phyloP scores from a whole-genome alignment of 495 filamentous ascomycete genomes.

The Aspergillus ellipticus region DNA sequence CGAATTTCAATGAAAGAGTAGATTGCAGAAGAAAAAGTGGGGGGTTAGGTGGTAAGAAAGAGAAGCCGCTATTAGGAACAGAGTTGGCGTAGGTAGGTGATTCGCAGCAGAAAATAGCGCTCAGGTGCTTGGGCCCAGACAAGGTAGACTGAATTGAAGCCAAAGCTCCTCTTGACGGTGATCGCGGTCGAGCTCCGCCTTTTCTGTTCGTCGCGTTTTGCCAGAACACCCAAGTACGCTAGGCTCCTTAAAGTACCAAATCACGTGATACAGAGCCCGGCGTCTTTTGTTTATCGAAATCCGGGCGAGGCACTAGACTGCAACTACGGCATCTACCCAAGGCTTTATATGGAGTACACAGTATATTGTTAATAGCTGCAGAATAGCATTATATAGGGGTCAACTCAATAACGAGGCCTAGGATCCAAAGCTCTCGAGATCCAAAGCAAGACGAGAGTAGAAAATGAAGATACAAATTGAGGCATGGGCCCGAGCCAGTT shows the following conservation, averaged over 20 bases:
- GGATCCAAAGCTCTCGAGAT: not conserved
- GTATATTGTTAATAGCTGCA: not conserved
- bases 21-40: not conserved
- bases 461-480: slow-evolving; percentile 16
- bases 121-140: not conserved
- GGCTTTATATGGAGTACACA: no score
- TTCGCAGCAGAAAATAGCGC: not conserved
- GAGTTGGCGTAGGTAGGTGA: not conserved
- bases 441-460: slow-evolving; percentile 16
- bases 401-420: not conserved
- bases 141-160: slow-evolving; percentile 8
- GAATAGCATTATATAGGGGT: not conserved
- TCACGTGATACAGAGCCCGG: slow-evolving; percentile 32
- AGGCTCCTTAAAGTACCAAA: slow-evolving; percentile 17
- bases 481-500: slow-evolving; percentile 17
- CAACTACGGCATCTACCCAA: not conserved
- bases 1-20: not conserved
- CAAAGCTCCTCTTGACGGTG: slow-evolving; percentile 17
- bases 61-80: not conserved
- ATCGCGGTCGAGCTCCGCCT: slow-evolving; percentile 25
- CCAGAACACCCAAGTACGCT: slow-evolving; percentile 22
- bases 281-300: no score
- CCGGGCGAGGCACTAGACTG: no score
- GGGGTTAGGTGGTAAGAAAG: not conserved
- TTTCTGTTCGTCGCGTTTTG: slow-evolving; percentile 39